Evolutionary conservation across 345 rosid species (phyloP).

Genomic region (thale cress (Arabidopsis thaliana)): TAIR10.1 NC_003071.7:12788501-12789000

Average conservation of each 20-base stretch:
- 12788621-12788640: too few relatives aligned
- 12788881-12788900: neutral
- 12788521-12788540: too few relatives aligned
- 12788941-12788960: neutral
- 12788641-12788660: too few relatives aligned
- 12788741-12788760: neutral
- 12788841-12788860: neutral
- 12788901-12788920: neutral
- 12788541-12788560: too few relatives aligned
- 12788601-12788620: too few relatives aligned
- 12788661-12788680: too few relatives aligned
- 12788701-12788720: too few relatives aligned
- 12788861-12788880: neutral
- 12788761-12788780: too few relatives aligned
- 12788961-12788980: neutral
- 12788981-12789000: neutral
- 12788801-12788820: neutral
- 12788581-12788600: too few relatives aligned
- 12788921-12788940: neutral
- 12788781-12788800: too few relatives aligned
- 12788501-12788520: neutral
- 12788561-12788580: too few relatives aligned
- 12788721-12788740: neutral
- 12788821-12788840: neutral
- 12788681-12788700: too few relatives aligned